Conservation (phyloP, 495 filamentous ascomycete genomes). For the Penicillium mononematosum region DNA sequence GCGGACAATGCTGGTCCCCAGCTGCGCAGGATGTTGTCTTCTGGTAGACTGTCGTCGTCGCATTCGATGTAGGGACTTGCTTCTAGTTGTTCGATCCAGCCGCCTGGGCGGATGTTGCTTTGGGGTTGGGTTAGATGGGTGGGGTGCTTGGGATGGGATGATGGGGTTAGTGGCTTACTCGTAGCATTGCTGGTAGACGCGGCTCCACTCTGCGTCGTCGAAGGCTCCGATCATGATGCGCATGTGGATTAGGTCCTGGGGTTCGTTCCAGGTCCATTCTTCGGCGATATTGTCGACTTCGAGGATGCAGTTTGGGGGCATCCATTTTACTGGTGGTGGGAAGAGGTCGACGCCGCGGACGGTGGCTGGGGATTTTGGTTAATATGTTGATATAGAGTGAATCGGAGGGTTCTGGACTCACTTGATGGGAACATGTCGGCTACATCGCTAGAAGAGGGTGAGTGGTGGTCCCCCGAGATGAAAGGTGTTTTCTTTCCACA, state of each 20-base stretch:
- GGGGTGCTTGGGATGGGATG: neutral
- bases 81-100: slow-evolving; percentile 56
- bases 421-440: slow-evolving; percentile 25
- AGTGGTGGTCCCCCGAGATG: neutral
- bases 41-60: slow-evolving; percentile 44
- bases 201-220: slow-evolving; percentile 25
- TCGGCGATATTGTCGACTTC: slow-evolving; percentile 30
- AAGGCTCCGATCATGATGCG: slow-evolving; percentile 28
- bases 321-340: slow-evolving; percentile 25
- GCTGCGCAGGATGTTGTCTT: slow-evolving; percentile 27
- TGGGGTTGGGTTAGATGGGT: neutral
- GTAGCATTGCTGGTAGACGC: slow-evolving; percentile 30
- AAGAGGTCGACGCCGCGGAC: slow-evolving; percentile 26
- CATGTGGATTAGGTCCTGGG: slow-evolving; percentile 34
- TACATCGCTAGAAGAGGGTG: slow-evolving; percentile 20
- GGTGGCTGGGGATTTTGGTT: slow-evolving; percentile 14
- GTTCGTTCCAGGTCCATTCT: slow-evolving; percentile 32
- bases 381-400: neutral
- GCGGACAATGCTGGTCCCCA: slow-evolving; percentile 21
- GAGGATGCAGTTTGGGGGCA: slow-evolving; percentile 35
- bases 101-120: slow-evolving; percentile 45
- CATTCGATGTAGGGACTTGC: slow-evolving; percentile 35
- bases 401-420: neutral
- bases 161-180: slow-evolving; percentile 17
- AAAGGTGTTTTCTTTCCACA: neutral